A percentile compares a stretch with the other conserved stretches of the same genome.
phyloP scores from a whole-genome alignment of 176 grass and related monocot genomes.

The Oryza glumipatula region DNA sequence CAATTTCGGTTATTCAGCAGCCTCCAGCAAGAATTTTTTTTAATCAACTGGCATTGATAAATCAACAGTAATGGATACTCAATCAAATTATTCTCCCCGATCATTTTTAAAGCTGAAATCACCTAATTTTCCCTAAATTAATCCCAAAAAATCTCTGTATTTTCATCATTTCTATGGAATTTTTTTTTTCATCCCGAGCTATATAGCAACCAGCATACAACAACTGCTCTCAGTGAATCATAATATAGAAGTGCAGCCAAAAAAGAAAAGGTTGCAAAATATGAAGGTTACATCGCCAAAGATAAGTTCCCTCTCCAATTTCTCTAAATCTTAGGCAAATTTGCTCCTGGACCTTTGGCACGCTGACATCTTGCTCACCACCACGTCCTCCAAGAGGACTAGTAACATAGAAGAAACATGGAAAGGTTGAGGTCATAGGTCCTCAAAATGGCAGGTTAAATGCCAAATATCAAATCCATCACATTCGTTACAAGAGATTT shows the following conservation, averaged over 20 bases:
- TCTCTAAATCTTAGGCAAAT: conserved; percentile 25
- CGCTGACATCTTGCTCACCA: background rate
- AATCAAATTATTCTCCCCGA: background rate
- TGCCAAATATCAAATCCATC: conserved; percentile 87
- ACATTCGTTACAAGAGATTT: conserved; percentile 82
- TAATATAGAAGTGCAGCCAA: conserved; percentile 19
- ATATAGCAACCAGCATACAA: conserved; percentile 27
- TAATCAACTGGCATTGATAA: conserved; percentile 15
- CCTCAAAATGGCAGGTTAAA: conserved; percentile 41
- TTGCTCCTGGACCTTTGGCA: conserved; percentile 3
- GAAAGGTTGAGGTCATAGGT: conserved; percentile 3
- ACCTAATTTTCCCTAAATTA: background rate
- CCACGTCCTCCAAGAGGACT: background rate
- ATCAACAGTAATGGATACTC: conserved; percentile 10
- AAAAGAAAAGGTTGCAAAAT: conserved; percentile 18
- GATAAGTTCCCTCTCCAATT: conserved; percentile 5
- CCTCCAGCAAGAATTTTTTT: background rate
- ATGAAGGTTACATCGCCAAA: conserved; percentile 36
- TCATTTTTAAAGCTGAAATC: conserved; percentile 14
- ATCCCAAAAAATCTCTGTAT: background rate
- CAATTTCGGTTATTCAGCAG: conserved; percentile 13
- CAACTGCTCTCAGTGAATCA: conserved; percentile 23
- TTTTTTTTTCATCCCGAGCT: too few species aligned
- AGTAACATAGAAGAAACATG: conserved; percentile 6
- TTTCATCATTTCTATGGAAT: background rate